phyloP scores from a whole-genome alignment of 768 basidiomycete species.

The Russula ochroleuca region DNA sequence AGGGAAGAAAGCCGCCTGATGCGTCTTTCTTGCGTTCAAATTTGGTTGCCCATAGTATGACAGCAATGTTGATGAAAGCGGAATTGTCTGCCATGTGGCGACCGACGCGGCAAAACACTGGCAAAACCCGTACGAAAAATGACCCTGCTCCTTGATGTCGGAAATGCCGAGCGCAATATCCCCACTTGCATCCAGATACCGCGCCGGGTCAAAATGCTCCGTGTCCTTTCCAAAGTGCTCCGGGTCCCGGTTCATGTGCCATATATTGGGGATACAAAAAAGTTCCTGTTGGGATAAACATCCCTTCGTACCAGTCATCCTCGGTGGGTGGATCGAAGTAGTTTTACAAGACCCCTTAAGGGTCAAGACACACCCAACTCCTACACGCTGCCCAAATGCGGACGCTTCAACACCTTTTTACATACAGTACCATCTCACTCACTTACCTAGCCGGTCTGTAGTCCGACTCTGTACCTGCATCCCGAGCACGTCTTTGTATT shows the following conservation, averaged over 20 bases:
- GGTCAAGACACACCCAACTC: no score
- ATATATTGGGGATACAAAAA: neutral
- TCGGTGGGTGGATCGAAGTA: neutral
- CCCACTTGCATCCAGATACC: neutral
- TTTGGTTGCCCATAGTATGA: conserved; percentile 30
- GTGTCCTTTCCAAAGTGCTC: neutral
- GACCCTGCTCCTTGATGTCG: conserved; percentile 8
- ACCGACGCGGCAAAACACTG: conserved; percentile 13
- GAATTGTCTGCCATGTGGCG: conserved; percentile 28
- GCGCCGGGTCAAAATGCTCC: neutral
- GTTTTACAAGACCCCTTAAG: no score
- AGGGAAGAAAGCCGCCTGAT: neutral
- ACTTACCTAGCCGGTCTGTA: no score
- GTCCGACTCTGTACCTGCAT: no score
- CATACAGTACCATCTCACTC: no score
- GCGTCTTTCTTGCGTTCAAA: conserved; percentile 16
- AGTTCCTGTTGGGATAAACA: neutral
- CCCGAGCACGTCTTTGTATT: no score
- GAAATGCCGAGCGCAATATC: neutral
- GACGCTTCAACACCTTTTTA: no score
- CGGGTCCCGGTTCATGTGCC: neutral
- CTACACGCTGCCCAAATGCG: no score
- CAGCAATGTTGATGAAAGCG: conserved; percentile 35
- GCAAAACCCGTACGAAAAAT: conserved; percentile 32
- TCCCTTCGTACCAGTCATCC: conserved; percentile 7